Conservation (phyloP, 139 green algal genomes). For the Micractinium conductrix region DNA sequence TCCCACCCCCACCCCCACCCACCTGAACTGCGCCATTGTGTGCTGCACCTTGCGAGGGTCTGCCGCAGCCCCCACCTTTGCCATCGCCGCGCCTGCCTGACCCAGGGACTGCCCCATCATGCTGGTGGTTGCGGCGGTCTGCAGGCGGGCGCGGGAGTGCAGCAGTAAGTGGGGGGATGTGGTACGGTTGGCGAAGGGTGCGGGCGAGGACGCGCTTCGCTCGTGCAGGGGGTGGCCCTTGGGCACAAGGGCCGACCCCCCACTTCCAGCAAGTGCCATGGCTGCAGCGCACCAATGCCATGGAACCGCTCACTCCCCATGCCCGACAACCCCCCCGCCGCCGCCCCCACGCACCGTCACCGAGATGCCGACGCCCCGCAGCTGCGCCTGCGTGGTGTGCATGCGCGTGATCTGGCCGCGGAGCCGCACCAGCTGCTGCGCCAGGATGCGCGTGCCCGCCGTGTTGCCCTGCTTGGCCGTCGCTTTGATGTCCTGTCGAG, state of each 20-base stretch:
- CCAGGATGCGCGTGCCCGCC: slow-evolving; percentile 50
- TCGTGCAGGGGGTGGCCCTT: not conserved
- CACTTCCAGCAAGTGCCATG: too few species aligned
- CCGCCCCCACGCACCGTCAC: slow-evolving; percentile 56
- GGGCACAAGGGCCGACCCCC: too few species aligned
- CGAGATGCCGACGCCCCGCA: slow-evolving; percentile 64
- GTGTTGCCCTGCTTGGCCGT: slow-evolving; percentile 50
- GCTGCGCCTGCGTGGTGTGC: slow-evolving; percentile 54
- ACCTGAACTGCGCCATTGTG: slow-evolving; percentile 14
- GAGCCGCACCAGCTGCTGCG: slow-evolving; percentile 69
- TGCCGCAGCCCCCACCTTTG: slow-evolving; percentile 53
- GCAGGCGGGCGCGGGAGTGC: too few species aligned
- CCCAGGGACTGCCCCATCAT: slow-evolving; percentile 65
- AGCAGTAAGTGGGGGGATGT: too few species aligned
- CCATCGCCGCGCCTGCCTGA: slow-evolving; percentile 69
- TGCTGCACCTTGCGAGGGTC: slow-evolving; percentile 65
- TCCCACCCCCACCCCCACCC: not conserved
- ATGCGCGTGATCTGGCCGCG: slow-evolving; percentile 65
- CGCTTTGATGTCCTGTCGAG: slow-evolving; percentile 34
- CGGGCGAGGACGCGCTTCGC: too few species aligned
- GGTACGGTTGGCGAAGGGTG: too few species aligned
- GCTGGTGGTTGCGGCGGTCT: slow-evolving; percentile 71
- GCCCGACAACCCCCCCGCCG: not conserved
- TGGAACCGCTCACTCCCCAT: not conserved
- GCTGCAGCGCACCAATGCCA: too few species aligned